Base-by-base conservation (phyloP, 2,329 filamentous ascomycete genomes). In the Thelonectria rubi region DNA sequence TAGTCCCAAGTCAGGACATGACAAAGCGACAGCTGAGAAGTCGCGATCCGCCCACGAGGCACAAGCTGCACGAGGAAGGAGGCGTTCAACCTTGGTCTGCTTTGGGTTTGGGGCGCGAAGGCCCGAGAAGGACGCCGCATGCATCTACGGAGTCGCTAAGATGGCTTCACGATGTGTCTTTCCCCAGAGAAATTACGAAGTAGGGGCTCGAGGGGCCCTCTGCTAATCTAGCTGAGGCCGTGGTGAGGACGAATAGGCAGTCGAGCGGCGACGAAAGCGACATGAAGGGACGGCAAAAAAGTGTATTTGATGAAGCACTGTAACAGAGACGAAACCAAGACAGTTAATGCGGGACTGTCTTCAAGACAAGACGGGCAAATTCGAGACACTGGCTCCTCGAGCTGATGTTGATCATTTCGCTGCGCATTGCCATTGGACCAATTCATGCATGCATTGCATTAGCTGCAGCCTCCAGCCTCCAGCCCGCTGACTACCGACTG, bases 71-170 rank as follows among this genome's bases (percentile, higher is more conserved):
- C 43, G 43, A 17, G 21, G 50, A 45, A 60, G 58, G 52, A 60
- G 58, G 58, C 58, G 58, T 60, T 60, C 58, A 60, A 60, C 56
- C 32, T 50, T 56, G 39, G 47, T 60, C 55, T 17, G 58, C 47
- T 34, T 34, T 6, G 32, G 32, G 32, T 34, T 34, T 34, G 32
- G 32, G 32, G 10, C 21, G 21, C 21, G 21, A 24, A 24, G 21
- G 21, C 21, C 32, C 32, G 15, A 3, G 5, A 37, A 14, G 34
- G 14, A 37, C 34, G 34, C 34, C 15, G 34, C 34, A 55, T 55
- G 52, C 40, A 55, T 46, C 40, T 43, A 37, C 34, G 34, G 6
- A 37, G 34, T 15, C 11, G 12, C 34, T 11, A 37, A 30, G 5
- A 30, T 30, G 26, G 26, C 26, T 6, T 30, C 26, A 30, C 26